Evolutionary conservation across 225 moss, liverwort and hornwort genomes (phyloP), one percentile per base, ranked within the genome.

Genomic region (Sphagnum tenellum): DNA sequence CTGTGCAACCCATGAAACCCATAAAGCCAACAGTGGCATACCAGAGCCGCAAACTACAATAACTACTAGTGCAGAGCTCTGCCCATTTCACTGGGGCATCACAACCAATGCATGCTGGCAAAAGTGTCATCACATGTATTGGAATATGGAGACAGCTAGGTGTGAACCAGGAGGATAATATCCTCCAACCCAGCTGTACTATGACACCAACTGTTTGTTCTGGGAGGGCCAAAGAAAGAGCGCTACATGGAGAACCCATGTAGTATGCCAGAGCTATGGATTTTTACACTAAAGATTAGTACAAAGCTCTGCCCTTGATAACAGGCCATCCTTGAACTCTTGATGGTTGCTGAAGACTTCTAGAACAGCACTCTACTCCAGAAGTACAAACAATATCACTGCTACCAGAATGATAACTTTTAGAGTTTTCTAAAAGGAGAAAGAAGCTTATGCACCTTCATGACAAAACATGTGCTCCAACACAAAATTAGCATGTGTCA

Each of bases 401-500:
- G 5, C 63, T 45, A 47, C 6, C 8, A 4, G 49, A 63, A 12
- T 45, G 63, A 63, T 4, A 3, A 63, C 9, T 44, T 3, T 5
- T 45, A 8, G 12, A 3, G 47, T 11, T 44, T 3, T 29, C 1
- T 29, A 29, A 29, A 29, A 29, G 57, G 29, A 52, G 29, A 29
- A 1, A 29, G 29, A 29, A 29, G 29, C 29, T 29, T 66, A 29
- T 29, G 29, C 62, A 92, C 95, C 88, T 96, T 96, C 2, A 92
- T 92, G 54, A 96, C 92, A 47, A 88, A 77, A 70, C 92, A 92
- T 74, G 92, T 88, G 5, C 73, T 96, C 96, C 92, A 92, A 96
- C 1, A 96, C 83, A 73, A 89, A 96, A 63, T 77, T 88, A 1
- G 78, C 78, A 96, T 11, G 95, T 96, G 69, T 96, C 89, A 3